These are phyloP conservation scores for Paxillus rubicundulus DNA, from an alignment of 768 basidiomycete genomes.

Conservation along the genomic window DNA sequence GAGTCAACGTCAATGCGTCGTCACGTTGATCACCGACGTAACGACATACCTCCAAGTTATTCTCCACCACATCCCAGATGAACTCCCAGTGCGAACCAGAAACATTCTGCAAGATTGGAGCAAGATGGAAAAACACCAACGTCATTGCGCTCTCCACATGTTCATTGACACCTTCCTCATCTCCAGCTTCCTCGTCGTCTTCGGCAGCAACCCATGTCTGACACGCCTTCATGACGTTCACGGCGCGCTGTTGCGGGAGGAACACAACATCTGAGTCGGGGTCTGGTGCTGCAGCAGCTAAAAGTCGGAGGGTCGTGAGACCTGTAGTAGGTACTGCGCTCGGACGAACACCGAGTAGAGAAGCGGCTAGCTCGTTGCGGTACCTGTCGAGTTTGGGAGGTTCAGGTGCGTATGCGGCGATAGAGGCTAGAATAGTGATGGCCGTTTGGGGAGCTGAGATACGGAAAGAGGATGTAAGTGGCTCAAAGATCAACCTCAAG, in stretches of 20 bases:
- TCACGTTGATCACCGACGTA: not conserved
- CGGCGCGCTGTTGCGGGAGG: constrained; percentile 77
- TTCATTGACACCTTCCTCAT: constrained; percentile 65
- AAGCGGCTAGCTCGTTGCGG: constrained; percentile 89
- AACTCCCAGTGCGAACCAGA: constrained; percentile 91
- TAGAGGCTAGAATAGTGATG: constrained; percentile 60
- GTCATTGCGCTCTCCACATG: constrained; percentile 79
- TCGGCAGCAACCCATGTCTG: constrained; percentile 74
- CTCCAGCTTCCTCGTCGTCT: constrained; percentile 31
- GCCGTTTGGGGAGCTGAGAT: constrained; percentile 64
- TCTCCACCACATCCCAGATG: constrained; percentile 86
- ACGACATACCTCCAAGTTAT: constrained; percentile 73
- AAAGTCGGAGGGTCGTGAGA: constrained; percentile 60
- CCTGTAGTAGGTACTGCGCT: constrained; percentile 67
- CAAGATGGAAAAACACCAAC: constrained; percentile 68
- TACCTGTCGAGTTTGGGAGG: constrained; percentile 72
- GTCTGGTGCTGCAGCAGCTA: constrained; percentile 73
- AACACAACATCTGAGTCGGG: constrained; percentile 79
- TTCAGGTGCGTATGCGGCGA: constrained; percentile 64
- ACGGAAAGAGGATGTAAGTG: not conserved
- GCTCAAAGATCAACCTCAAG: not conserved
- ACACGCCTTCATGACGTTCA: constrained; percentile 83
- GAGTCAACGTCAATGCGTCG: not conserved
- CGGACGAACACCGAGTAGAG: constrained; percentile 63
- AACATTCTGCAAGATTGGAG: constrained; percentile 85